phyloP scores from a whole-genome alignment of 495 filamentous ascomycete species.

The Neurospora hispaniola region DNA sequence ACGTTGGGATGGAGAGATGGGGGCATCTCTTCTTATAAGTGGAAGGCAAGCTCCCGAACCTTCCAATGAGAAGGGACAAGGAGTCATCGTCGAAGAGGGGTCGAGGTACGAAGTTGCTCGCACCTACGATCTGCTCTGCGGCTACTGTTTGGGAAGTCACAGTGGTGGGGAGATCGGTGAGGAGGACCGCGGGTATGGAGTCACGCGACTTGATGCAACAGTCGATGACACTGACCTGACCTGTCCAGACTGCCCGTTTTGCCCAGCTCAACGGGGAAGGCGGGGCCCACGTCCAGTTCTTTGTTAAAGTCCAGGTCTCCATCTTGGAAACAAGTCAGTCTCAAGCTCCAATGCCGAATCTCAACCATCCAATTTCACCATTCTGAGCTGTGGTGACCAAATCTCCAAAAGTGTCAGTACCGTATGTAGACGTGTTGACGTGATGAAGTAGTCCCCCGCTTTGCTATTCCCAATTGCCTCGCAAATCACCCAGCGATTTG shows the following conservation, averaged over 20 bases:
- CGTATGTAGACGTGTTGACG: neutral
- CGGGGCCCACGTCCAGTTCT: constrained; percentile 3
- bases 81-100: neutral
- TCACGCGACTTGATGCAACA: constrained; percentile 24
- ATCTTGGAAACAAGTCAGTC: neutral
- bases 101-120: constrained; percentile 1
- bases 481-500: constrained; percentile 1
- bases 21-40: constrained; percentile 16
- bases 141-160: constrained; percentile 1
- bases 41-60: neutral
- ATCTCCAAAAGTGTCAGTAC: neutral
- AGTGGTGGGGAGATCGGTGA: constrained; percentile 2
- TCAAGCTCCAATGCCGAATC: neutral
- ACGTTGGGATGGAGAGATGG: constrained; percentile 5
- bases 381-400: neutral
- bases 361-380: neutral
- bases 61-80: neutral
- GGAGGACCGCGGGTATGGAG: constrained; percentile 12
- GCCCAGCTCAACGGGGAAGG: neutral
- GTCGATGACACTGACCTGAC: constrained; percentile 17
- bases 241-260: neutral
- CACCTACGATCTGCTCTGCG: neutral
- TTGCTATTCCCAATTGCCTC: neutral
- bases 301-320: neutral
- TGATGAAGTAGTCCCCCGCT: neutral